Base-by-base conservation (phyloP, 129 eudicot species). In the Cynara cardunculus region DNA sequence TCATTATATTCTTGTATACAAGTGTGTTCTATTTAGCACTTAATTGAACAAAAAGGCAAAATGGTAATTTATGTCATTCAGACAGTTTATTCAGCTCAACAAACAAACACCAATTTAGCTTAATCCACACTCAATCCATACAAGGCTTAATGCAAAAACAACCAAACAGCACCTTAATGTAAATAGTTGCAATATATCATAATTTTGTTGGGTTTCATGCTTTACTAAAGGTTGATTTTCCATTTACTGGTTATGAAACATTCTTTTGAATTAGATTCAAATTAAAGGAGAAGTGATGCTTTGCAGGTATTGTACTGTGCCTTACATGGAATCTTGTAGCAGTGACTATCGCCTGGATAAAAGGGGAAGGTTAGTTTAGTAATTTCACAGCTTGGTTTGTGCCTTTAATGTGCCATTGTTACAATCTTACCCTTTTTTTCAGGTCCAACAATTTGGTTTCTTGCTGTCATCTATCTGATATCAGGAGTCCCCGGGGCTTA, bases 401-500 rank as follows among this genome's bases (percentile, higher is more conserved):
- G 26, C 12, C 13, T 34, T 34, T 32, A 13, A 76, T 69, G 61
- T 30, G 44, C 22, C 37, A 75, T 2, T 13, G n/a, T 74, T 21
- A 67, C 28, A 75, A 31, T 4, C 39, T 69, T 80, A 39, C 69
- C 56, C 26, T 72, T 77, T 12, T 19, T 73, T 75, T 25, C 80
- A 96, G 99, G 95, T 70, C 93, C 94, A 32, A 83, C 87, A 56
- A 89, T 92, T 39, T 96, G 94, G 97, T 89, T 96, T 85, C 91
- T 96, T 77, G 90, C 99, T 35, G 76, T 96, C 66, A 92, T 96
- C 67, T 96, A 96, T 84, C 65, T 92, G 76, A 84, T 92, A 83
- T 74, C 90, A 21, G 99, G 99, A 59, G 93, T 92, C 76, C 99
- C 99, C 66, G 97, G 97, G 77, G 93, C 95, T 83, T 96, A 91